Evolutionary conservation across 345 rosid genomes (phyloP), one percentile per base, ranked within the genome.

Genomic region (Eucalyptus tenuipes): DNA sequence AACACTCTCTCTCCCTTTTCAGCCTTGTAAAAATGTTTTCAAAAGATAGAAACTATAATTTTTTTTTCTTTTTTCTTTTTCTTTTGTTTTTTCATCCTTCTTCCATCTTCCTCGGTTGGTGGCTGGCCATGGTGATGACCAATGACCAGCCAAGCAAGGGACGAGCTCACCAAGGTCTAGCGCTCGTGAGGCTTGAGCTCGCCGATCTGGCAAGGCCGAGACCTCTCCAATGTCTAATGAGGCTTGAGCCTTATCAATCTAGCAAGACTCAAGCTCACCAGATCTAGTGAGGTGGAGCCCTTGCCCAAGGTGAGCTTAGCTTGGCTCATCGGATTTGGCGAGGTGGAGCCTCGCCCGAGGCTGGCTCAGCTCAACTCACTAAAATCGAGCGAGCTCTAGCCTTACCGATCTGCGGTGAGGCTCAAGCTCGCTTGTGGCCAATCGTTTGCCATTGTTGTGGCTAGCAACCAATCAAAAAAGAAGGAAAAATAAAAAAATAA

Each of bases 311-410:
- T 13, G 0, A 24, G 61, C 29, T 22, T 8, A 10, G 61, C 61
- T 55, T 5, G 6, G 0, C 61, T 55, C 61, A 0, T 10, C 0
- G 0, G 0, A 55, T 9, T 55, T 55, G 29, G 61, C 10, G 0
- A 52, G 57, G 57, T 52, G 57, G 24, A 52, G 24, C 57, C 57
- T 52, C 2, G 0, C 55, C 1, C 0, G 0, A 52, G 57, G 57
- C 1, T 52, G 0, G 24, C 57, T 52, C 0, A 18, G 0, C 57
- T 52, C 0, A 52, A 0, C 57, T 52, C 57, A 52, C 57, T 52
- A 52, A 52, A 52, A 52, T 52, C 10, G 0, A 0, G 2, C 10
- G 3, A 52, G 2, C 57, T 52, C 57, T 52, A 52, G 57, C 24
- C 1, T 18, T 52, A 52, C 10, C 0, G 24, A 52, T 52, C 10